phyloP scores from a whole-genome alignment of 176 grass and related monocot genomes.

The Poa pratensis region DNA sequence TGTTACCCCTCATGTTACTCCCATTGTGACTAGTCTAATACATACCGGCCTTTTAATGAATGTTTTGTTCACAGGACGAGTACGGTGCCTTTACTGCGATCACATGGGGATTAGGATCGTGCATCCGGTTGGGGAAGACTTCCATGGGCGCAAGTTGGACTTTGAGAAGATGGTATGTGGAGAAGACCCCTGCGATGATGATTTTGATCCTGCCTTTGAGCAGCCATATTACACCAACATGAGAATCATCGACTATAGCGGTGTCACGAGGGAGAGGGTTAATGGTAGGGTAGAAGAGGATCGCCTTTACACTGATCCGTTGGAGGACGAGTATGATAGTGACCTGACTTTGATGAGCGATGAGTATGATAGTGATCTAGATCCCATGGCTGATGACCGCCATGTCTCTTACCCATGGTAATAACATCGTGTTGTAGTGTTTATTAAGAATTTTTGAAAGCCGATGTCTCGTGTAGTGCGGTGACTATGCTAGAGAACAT shows the following conservation, averaged over 20 bases:
- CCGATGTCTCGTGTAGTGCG: neutral
- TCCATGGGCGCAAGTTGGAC: slow-evolving; percentile 21
- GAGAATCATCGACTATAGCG: neutral
- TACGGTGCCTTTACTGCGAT: slow-evolving; percentile 5
- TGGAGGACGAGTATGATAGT: neutral
- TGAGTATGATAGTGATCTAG: neutral
- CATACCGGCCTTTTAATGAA: neutral
- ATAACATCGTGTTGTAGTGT: neutral
- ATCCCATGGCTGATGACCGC: neutral
- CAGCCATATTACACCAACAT: slow-evolving; percentile 9
- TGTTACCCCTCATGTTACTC: too few species aligned
- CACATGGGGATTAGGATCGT: slow-evolving; percentile 24
- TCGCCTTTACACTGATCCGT: slow-evolving; percentile 8
- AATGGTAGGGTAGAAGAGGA: slow-evolving; percentile 31
- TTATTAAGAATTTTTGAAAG: neutral
- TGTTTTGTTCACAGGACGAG: neutral
- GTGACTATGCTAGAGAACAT: neutral
- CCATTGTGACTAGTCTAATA: too few species aligned
- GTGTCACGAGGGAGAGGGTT: neutral
- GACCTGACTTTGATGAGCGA: neutral
- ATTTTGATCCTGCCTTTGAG: neutral
- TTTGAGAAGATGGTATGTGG: slow-evolving; percentile 21
- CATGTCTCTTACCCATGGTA: neutral
- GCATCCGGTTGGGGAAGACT: neutral
- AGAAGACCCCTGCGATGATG: slow-evolving; percentile 4